Evolutionary conservation across 257 asterid genomes (phyloP), one percentile per base, ranked within the genome.

Genomic region (Solanum boliviense): DNA sequence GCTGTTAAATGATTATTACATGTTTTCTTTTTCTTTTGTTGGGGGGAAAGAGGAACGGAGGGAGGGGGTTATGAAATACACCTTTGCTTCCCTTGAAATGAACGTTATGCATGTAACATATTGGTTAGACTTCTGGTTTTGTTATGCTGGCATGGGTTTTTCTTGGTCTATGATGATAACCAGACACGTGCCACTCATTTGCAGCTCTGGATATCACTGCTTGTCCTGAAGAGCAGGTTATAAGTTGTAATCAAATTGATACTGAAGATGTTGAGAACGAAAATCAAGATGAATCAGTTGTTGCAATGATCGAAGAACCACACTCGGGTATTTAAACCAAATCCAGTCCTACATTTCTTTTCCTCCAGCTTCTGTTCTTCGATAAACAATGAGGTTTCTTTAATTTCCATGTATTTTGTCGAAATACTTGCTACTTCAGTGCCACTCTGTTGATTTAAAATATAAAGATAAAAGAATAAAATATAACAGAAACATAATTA

Each of bases 161-260:
- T 29, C 68, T 81, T 48, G n/a, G 5, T 48, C 79, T 85, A 36
- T 85, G 65, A 25, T 67, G 87, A 67, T 85, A 67, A 85, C 87
- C 98, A 94, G 98, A 93, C 95, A 90, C 93, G 90, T 95, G 89
- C 95, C 96, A 95, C 97, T 92, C 97, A 90, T 94, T 94, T 97
- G 95, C 98, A 97, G 98, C 95, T 95, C 92, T 97, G 98, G 98
- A 95, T 92, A 93, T 95, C 90, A 92, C 93, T 86, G 88, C 90
- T 73, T 90, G 92, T 86, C 96, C 96, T 15, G 98, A 95, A 93
- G 98, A 95, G 92, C 98, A 95, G 91, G 92, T 91, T 86, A 87
- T 95, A 62, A 94, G 91, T 78, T 91, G 95, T 89, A 93, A 93
- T 88, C 93, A 89, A 79, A 94, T 92, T 3, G 97, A 93, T 86